Percentiles rank a stretch among this genome's conserved stretches.
Conservation (phyloP, 257 asterid genomes). For the Phtheirospermum japonicum region DNA sequence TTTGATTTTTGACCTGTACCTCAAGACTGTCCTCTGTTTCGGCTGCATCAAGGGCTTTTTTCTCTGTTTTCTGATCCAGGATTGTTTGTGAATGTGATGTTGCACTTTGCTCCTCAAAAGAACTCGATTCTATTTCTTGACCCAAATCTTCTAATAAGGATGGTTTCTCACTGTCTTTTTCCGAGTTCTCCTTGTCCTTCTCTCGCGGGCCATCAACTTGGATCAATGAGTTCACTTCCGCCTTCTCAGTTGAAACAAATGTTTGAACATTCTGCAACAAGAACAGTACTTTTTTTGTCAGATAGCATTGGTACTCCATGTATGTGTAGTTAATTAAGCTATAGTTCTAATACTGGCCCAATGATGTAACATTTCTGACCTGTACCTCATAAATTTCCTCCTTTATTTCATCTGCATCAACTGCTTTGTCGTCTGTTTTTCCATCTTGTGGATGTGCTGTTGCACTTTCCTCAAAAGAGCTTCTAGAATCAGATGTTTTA, state of each 20-base stretch:
- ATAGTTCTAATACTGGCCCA: neutral
- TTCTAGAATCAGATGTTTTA: constrained; percentile 22
- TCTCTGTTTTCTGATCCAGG: constrained; percentile 22
- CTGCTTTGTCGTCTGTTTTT: constrained; percentile 24
- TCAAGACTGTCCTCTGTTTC: constrained; percentile 28
- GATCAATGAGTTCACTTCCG: constrained; percentile 18
- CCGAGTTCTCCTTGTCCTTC: constrained; percentile 25
- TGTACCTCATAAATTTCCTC: constrained; percentile 33
- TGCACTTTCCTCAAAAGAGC: constrained; percentile 23
- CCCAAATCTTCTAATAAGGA: neutral
- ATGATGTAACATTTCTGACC: constrained; percentile 7
- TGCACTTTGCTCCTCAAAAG: constrained; percentile 23
- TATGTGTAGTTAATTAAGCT: constrained; percentile 12
- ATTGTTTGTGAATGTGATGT: constrained; percentile 17
- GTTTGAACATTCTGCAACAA: constrained; percentile 28
- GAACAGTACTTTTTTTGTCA: neutral
- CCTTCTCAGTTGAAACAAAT: constrained; percentile 28
- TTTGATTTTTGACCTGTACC: constrained; percentile 26
- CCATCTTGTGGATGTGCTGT: constrained; percentile 21
- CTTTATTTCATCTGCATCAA: constrained; percentile 26
- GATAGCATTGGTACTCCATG: neutral
- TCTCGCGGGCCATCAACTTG: constrained; percentile 22
- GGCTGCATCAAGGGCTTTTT: constrained; percentile 25
- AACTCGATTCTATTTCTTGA: constrained; percentile 25
- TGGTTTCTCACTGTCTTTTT: constrained; percentile 26